Base-by-base conservation (phyloP, 495 filamentous ascomycete genomes). In the Acidomyces sp. region DNA sequence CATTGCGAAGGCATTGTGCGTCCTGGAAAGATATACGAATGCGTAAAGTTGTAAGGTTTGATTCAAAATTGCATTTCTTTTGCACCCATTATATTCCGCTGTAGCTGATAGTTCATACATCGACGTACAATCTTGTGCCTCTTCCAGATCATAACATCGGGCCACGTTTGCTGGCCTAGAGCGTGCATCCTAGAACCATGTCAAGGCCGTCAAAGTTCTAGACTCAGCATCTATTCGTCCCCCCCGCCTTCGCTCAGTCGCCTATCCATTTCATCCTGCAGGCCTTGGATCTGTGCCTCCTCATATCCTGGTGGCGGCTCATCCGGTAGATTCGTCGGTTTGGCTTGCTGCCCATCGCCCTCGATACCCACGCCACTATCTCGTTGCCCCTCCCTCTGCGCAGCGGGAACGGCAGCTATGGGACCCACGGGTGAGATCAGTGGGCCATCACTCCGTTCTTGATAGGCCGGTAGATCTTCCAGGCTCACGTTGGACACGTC, bases 291-390 rank as follows among this genome's bases (percentile, higher is more conserved):
- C 59, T 94, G 90, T 21, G 78, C 82, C 55, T 93, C 85, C 54
- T 95, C 82, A 58, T 97, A 97, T 25, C 82, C 83, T 24, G 90
- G 90, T 22, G 90, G 90, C 12, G 87, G 85, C 44, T 88, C 90
- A 43, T 72, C 64, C 0, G 85, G 85, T 15, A 66, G 66, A 13
- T 29, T 26, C 15, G 42, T 39, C 21, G 54, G 32, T 37, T 37
- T 39, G 16, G 51, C 18, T 19, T 30, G 29, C 18, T 41, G 48
- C 46, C 41, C 17, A 26, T 41, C 44, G 20, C 45, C 41, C 22
- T 41, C 40, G 11, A 48, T 45, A n/a, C 17, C 52, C 0, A 49
- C 42, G 1, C 45, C 45, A 42, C 41, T 42, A 39, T 49, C 43
- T 23, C 40, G 41, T 35, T 50, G 43, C 24, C 20, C 31, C 11